Base-by-base conservation (phyloP, 495 filamentous ascomycete genomes). In the Penicillium steckii region DNA sequence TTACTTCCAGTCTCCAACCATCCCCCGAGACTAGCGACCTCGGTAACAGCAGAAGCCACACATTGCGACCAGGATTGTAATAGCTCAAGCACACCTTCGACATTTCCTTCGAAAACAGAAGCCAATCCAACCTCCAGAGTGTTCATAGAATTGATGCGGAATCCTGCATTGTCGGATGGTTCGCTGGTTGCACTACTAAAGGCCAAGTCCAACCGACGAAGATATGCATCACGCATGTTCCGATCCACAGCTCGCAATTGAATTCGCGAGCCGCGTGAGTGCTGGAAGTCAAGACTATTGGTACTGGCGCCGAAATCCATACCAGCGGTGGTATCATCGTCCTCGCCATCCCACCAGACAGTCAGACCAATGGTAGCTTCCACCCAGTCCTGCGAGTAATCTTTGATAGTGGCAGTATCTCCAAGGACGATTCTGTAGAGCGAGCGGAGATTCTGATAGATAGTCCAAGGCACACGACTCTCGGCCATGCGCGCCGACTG, bases 331-430 rank as follows among this genome's bases (percentile, higher is more conserved):
- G 63, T 63, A 9, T 62, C 65, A 15, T 85, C 78, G 46, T 85
- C 84, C 13, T 88, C 80, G 29, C 91, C 88, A 65, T 91, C 84
- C 90, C 91, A 95, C 91, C 91, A 96, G 1, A 85, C 84, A 8
- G 90, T 86, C 40, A 95, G 68, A 3, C 83, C 86, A 43, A 95
- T 68, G 2, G 87, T 86, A 1, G 90, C 90, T 68, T 97, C 92
- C 40, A 91, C 78, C 91, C 91, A 97, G 65, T 94, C 90, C 57
- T 88, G 79, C 8, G 90, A 76, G 41, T 79, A 72, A 26, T 80
- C 77, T 29, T 91, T 73, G 53, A 95, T 89, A 10, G 89, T 84
- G 8, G 78, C 71, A 9, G 80, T 68, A 40, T 85, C 79, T 18
- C 92, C 91, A 2, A 90, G 80, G 7, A 94, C 68, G 29, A 91